phyloP scores from a whole-genome alignment of 2,329 filamentous ascomycete species.

The Pseudomassariella vexata region DNA sequence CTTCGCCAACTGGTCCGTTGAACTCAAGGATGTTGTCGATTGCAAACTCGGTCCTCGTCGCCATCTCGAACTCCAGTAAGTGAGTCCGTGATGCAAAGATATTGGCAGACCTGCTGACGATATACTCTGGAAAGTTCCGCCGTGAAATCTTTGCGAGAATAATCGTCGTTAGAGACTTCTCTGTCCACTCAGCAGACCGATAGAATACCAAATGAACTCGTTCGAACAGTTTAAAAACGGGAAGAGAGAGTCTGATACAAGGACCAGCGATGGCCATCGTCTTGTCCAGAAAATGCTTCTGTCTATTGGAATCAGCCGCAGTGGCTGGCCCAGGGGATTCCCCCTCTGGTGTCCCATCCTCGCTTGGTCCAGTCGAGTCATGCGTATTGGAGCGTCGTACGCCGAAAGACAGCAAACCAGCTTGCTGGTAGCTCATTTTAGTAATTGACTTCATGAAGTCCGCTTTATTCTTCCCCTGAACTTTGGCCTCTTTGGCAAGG shows the following conservation, averaged over 20 bases:
- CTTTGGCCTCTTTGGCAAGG: slow-evolving; percentile 79
- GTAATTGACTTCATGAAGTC: slow-evolving; percentile 71
- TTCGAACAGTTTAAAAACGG: slow-evolving; percentile 77
- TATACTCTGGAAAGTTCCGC: slow-evolving; percentile 81
- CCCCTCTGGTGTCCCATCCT: slow-evolving; percentile 32
- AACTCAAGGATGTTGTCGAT: slow-evolving; percentile 81
- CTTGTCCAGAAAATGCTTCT: slow-evolving; percentile 69
- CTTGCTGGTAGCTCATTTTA: slow-evolving; percentile 68
- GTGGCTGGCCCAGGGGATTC: slow-evolving; percentile 18
- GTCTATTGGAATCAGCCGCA: slow-evolving; percentile 52
- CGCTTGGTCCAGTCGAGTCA: slow-evolving; percentile 44
- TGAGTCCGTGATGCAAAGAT: slow-evolving; percentile 75
- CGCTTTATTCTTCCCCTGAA: slow-evolving; percentile 81
- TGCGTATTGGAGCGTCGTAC: slow-evolving; percentile 59
- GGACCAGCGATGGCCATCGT: slow-evolving; percentile 74
- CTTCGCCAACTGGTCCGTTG: slow-evolving; percentile 61
- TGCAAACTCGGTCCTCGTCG: slow-evolving; percentile 72
- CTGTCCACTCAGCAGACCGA: slow-evolving; percentile 92
- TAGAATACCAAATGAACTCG: slow-evolving; percentile 95
- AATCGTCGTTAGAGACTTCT: slow-evolving; percentile 91
- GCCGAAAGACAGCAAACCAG: slow-evolving; percentile 64
- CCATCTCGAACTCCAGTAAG: slow-evolving; percentile 83
- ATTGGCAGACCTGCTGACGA: slow-evolving; percentile 82
- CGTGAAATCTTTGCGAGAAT: slow-evolving; percentile 87
- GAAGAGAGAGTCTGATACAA: slow-evolving; percentile 73